Base-by-base conservation (phyloP, 2,329 filamentous ascomycete species). In the Knufia petricola region DNA sequence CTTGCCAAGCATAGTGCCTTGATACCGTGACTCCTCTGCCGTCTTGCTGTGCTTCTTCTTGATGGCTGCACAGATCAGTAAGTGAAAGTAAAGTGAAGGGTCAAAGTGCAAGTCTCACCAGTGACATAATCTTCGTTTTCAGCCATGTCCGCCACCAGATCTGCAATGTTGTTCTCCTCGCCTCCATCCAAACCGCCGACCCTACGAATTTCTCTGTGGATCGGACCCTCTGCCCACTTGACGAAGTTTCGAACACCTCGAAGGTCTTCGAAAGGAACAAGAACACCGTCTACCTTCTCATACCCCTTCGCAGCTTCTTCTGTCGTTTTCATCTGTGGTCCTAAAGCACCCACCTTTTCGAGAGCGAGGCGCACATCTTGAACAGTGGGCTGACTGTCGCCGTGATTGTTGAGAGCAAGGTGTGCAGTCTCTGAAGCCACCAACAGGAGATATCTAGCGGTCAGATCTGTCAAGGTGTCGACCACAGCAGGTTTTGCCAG, bases 31-130 rank as follows among this genome's bases (percentile, higher is more conserved):
- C 61, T 94, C 88, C 60, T 94, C 87, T 53, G 85, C 86, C 1
- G 84, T 85, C 59, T 92, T 94, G 68, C 83, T 88, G 65, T 94
- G 86, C 62, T 94, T 95, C 68, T 89, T 92, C 67, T 94, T 95
- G 36, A 96, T 70, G 3, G 81, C 84, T 85, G 55, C 13, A 21
- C 13, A 30, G 15, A 21, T 24, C 6, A 50, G 38, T 52, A 26
- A 51, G 45, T 49, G 40, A 21, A 36, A 13, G 31, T 38, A 13
- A 40, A 46, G 32, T 21, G 23, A 45, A 36, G 20, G n/a, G 4
- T 17, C 10, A 26, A 26, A 15, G 15, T 44, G 4, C 32, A 19
- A 44, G 40, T 52, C 73, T 60, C 57, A 84, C 81, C 75, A 49
- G 76, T 79, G 15, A 89, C 62, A 60, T 84, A 89, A 63, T 89